Base-by-base conservation (phyloP, 257 asterid species). In the Ilex aquifolium region DNA sequence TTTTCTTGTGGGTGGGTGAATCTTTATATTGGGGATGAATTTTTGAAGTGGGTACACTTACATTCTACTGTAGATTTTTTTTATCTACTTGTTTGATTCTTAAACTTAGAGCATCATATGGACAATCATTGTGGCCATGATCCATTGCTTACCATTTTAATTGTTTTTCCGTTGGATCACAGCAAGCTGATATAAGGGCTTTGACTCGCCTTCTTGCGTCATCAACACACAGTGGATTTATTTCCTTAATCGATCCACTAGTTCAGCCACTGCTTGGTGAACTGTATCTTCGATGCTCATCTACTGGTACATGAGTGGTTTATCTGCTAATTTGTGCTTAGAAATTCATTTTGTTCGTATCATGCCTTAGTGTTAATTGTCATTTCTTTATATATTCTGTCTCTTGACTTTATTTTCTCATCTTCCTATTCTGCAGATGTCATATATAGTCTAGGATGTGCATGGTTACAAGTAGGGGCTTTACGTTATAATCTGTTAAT, bases 401-500 rank as follows among this genome's bases (percentile, higher is more conserved):
- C 44, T 60, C 21, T 64, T 62, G 56, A 44, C 29, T 65, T 13
- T 40, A 52, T 44, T 50, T 66, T 59, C 4, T 12, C 61, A 16
- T 36, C 57, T n/a, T n/a, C 64, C 61, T 36, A 60, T 74, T 66
- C 74, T 53, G 6, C 15, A 74, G 88, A 80, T 61, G 56, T 69
- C 62, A 44, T 60, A 48, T 68, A 60, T 69, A 74, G 66, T 27
- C 66, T 87, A 14, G 99, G 96, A 60, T 67, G 78, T 64, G 77
- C 84, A 12, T 76, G 90, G 69, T 61, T 90, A 57, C 82, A 74
- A 63, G 78, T 90, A 66, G 99, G 96, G 32, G 80, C 79, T 16
- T 52, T 93, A 44, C 96, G 96, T 7, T 93, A 82, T 79, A 78
- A 75, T 72, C 97, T 93, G 60, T 73, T 93, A 79, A 80, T 83